phyloP scores from a whole-genome alignment of 768 basidiomycete genomes.

The Paxillus involutus region DNA sequence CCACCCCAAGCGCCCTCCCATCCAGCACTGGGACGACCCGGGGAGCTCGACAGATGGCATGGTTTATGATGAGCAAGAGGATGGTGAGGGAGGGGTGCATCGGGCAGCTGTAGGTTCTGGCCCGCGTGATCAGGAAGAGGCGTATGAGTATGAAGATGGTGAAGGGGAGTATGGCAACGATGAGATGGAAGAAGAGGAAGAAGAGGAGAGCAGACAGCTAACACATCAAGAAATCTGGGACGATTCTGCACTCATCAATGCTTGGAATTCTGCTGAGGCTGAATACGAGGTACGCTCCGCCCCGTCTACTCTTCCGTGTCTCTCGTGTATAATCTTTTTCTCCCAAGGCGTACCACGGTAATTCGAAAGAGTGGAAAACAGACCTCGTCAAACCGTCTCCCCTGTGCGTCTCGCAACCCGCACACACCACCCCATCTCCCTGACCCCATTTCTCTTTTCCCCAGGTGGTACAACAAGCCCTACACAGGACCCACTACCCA shows the following conservation, averaged over 20 bases:
- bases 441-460: neutral
- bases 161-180: constrained; percentile 14
- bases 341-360: constrained; percentile 60
- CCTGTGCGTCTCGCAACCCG: constrained; percentile 46
- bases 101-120: too few relatives aligned
- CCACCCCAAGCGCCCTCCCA: constrained; percentile 8
- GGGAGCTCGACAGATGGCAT: constrained; percentile 23
- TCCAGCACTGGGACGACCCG: constrained; percentile 48
- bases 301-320: neutral
- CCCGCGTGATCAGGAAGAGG: constrained; percentile 11
- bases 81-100: neutral
- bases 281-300: constrained; percentile 62
- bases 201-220: constrained; percentile 60
- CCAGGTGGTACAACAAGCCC: constrained; percentile 80
- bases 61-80: constrained; percentile 32
- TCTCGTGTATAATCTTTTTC: neutral
- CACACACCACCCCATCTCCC: neutral
- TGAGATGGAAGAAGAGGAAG: constrained; percentile 34
- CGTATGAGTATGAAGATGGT: constrained; percentile 24
- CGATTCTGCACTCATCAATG: constrained; percentile 77
- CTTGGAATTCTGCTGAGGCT: constrained; percentile 82
- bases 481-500: constrained; percentile 14
- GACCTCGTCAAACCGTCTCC: constrained; percentile 71
- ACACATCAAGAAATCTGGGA: constrained; percentile 83
- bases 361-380: constrained; percentile 67